Base-by-base conservation (phyloP, 495 filamentous ascomycete genomes). In the Hypoxylon fuscum region DNA sequence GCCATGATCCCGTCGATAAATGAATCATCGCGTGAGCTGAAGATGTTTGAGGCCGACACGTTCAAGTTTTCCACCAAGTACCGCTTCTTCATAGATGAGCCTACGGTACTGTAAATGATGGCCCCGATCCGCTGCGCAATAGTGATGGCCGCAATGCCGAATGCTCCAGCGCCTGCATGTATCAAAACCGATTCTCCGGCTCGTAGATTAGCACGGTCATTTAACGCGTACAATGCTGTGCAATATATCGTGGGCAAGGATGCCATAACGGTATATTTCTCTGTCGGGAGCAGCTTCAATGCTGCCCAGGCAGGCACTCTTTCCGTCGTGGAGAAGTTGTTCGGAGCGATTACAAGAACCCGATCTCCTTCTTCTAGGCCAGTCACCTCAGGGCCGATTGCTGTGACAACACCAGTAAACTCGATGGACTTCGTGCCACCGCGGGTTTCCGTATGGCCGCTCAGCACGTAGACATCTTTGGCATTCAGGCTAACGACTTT, bases 91-190 rank as follows among this genome's bases (percentile, higher is more conserved):
- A 72, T 69, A 2, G 68, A 47, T 7, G 68, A 72, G 1, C 77
- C 74, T 0, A 82, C 79, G 0, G 83, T 84, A 0, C 71, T 78
- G 57, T 74, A 86, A 9, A 85, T 71, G 35, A 76, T 76, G 4
- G 37, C 79, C 0, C 80, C 80, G 2, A 80, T 48, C 4, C 66
- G 45, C 17, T 79, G 69, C 0, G 80, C 78, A 1, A 88, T 48
- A 21, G 74, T 62, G 25, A 85, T 77, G 0, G 84, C 77, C 2
- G 81, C 83, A 41, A 83, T 74, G 22, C 83, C 83, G 0, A 82
- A 68, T 8, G 74, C 78, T 15, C 80, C 79, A 0, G 81, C 64
- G 15, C 76, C 77, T 27, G 69, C 70, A 43, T 86, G 81, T 35
- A 88, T 82, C 14, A 88, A 72, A 1, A 87, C 72, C 1, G 66